Conservation (phyloP, 495 filamentous ascomycete genomes). For the Lindgomyces ingoldianus region DNA sequence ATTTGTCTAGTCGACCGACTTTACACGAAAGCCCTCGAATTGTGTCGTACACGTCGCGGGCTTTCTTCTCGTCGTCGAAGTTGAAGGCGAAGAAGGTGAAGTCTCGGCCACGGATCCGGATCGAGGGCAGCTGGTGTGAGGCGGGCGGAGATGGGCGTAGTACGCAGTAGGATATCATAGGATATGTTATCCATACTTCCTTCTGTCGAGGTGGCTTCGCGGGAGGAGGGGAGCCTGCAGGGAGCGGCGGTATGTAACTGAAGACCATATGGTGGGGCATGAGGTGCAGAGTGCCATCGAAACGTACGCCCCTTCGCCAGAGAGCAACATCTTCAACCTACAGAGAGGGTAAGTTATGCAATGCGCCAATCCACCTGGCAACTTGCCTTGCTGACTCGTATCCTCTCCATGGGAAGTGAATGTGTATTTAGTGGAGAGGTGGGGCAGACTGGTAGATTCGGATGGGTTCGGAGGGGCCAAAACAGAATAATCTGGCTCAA, state of each 20-base stretch:
- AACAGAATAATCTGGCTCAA: too few relatives aligned
- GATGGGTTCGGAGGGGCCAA: neutral
- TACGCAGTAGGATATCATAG: constrained; percentile 63
- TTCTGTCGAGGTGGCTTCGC: constrained; percentile 43
- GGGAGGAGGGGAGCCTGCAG: constrained; percentile 48
- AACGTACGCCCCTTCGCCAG: constrained; percentile 29
- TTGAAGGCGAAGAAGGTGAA: constrained; percentile 92
- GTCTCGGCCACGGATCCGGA: constrained; percentile 87
- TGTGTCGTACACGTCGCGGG: constrained; percentile 84
- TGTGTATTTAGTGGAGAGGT: too few relatives aligned
- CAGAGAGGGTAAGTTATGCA: neutral
- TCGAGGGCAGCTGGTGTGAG: constrained; percentile 73
- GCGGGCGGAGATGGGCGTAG: constrained; percentile 62
- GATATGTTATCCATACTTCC: constrained; percentile 91
- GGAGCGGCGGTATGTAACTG: constrained; percentile 37
- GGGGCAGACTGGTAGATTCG: neutral
- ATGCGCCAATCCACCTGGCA: neutral
- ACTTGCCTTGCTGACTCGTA: constrained; percentile 34
- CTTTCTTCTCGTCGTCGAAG: constrained; percentile 71
- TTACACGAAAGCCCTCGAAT: constrained; percentile 82
- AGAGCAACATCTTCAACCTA: constrained; percentile 41
- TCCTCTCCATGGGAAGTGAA: constrained; percentile 24
- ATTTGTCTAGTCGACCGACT: constrained; percentile 79
- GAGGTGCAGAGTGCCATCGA: constrained; percentile 43
- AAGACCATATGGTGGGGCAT: constrained; percentile 51